Evolutionary conservation across 2,329 filamentous ascomycete species (phyloP).

Genomic region (Pezicula rhizophila): DNA sequence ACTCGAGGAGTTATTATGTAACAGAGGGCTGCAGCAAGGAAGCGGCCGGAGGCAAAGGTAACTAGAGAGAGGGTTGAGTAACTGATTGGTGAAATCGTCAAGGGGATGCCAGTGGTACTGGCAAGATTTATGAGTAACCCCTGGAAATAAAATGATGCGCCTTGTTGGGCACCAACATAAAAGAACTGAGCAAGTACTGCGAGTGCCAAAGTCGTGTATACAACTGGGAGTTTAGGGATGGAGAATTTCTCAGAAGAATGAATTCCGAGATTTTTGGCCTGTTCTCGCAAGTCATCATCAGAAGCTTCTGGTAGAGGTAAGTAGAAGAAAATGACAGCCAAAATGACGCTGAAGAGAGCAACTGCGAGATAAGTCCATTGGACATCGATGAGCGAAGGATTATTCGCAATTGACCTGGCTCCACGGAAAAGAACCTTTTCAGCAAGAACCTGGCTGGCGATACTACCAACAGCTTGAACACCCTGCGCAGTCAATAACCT

Average conservation of each 20-base stretch:
- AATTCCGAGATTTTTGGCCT: constrained; percentile 25
- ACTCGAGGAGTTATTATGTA: constrained; percentile 59
- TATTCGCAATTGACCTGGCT: constrained; percentile 31
- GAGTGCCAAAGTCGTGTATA: constrained; percentile 49
- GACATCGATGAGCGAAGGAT: constrained; percentile 59
- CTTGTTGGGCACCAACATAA: constrained; percentile 71
- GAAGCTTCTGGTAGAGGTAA: constrained; percentile 55
- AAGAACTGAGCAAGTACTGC: constrained; percentile 72
- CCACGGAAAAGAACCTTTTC: constrained; percentile 67
- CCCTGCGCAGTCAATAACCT: constrained; percentile 71
- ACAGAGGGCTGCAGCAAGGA: constrained; percentile 59
- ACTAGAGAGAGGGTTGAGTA: constrained; percentile 69
- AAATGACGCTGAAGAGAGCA: constrained; percentile 63
- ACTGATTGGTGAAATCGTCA: constrained; percentile 51
- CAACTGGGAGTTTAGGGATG: constrained; percentile 35
- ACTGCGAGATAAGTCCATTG: constrained; percentile 86
- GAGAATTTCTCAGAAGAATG: constrained; percentile 10
- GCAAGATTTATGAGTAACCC: constrained; percentile 40
- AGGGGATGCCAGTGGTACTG: constrained; percentile 26
- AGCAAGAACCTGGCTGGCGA: constrained; percentile 67
- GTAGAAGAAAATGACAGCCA: constrained; percentile 65
- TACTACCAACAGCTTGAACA: constrained; percentile 68
- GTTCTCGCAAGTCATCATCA: constrained; percentile 47
- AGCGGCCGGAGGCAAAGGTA: constrained; percentile 68
- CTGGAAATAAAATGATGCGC: constrained; percentile 55